Evolutionary conservation across 1,139 yeast species (phyloP), one percentile per base, ranked within the genome.

Genomic region (Yamadazyma siamensis): DNA sequence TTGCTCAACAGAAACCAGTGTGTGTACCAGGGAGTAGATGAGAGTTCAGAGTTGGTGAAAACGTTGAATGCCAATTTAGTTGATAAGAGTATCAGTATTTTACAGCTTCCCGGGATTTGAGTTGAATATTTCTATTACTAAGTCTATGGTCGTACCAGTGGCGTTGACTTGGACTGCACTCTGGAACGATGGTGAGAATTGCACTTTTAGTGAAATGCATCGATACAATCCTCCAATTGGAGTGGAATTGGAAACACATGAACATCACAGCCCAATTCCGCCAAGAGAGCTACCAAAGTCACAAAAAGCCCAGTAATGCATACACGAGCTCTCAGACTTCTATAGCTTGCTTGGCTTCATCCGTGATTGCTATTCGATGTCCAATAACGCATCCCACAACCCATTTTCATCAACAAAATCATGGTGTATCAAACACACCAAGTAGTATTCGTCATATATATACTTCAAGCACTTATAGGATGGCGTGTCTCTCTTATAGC

Each of bases 341-440:
- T n/a, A n/a, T n/a, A n/a, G n/a, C n/a, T n/a, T n/a, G n/a, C n/a
- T n/a, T n/a, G n/a, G n/a, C n/a, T n/a, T n/a, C n/a, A n/a, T n/a
- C n/a, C n/a, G n/a, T n/a, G n/a, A n/a, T 48, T 50, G 49, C 52
- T 50, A 51, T 46, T 55, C 49, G 16, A 36, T 42, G 28, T 38
- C 44, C 34, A 75, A 53, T 32, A 85, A 59, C 28, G 77, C 45
- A 24, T 77, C 77, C 97, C 97, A 89, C 34, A 89, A 67, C 2
- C 81, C 94, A 37, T 69, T 65, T 44, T 81, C 89, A 37, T 83
- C 73, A 27, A 76, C 75, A 56, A 71, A 89, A 47, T 89, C 91
- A 54, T 88, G 96, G 54, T 86, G 87, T 23, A 89, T 80, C 39
- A 89, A 69, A 32, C 96, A 82, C 14, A 88, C 89, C 49, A 94